Evolutionary conservation across 768 basidiomycete species (phyloP).

Genomic region (Rhodosporidiobolus odoratus): DNA sequence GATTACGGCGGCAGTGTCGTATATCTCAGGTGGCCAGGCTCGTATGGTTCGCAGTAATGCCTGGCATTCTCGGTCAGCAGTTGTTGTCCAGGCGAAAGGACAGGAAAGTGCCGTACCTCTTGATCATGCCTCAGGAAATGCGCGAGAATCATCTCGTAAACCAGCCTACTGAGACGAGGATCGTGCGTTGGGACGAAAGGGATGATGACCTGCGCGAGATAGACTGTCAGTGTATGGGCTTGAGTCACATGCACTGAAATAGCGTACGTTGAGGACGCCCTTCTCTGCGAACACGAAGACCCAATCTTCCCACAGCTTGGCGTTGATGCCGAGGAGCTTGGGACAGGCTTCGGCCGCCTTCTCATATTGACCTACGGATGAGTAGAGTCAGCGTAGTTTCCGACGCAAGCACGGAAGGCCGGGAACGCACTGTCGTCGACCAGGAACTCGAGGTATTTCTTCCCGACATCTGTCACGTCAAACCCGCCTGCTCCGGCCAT

Average conservation of each 20-base stretch:
- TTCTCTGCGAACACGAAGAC: constrained; percentile 83
- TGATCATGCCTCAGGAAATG: constrained; percentile 75
- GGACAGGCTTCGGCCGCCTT: constrained; percentile 78
- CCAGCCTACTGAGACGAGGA: constrained; percentile 72
- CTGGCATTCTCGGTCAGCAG: constrained; percentile 48
- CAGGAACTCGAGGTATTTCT: constrained; percentile 80
- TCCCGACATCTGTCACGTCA: constrained; percentile 59
- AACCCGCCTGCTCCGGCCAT: constrained; percentile 49
- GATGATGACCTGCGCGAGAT: constrained; percentile 64
- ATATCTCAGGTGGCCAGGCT: constrained; percentile 86
- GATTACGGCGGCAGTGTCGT: constrained; percentile 79
- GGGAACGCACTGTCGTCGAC: constrained; percentile 62
- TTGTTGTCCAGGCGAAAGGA: neutral
- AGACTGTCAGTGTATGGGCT: neutral
- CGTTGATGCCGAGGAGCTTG: constrained; percentile 74
- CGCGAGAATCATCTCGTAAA: constrained; percentile 92
- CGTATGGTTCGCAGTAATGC: constrained; percentile 69
- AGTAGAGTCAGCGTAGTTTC: constrained; percentile 4
- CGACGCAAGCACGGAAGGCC: neutral
- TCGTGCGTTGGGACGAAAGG: constrained; percentile 78
- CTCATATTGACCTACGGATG: constrained; percentile 55
- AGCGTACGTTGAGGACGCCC: constrained; percentile 66
- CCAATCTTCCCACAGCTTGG: constrained; percentile 89
- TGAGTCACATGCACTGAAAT: neutral
- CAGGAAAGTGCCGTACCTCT: constrained; percentile 51